These are phyloP conservation scores for Herpetospermum pedunculosum DNA, from an alignment of 306 rosid species.

Conservation along the genomic window DNA sequence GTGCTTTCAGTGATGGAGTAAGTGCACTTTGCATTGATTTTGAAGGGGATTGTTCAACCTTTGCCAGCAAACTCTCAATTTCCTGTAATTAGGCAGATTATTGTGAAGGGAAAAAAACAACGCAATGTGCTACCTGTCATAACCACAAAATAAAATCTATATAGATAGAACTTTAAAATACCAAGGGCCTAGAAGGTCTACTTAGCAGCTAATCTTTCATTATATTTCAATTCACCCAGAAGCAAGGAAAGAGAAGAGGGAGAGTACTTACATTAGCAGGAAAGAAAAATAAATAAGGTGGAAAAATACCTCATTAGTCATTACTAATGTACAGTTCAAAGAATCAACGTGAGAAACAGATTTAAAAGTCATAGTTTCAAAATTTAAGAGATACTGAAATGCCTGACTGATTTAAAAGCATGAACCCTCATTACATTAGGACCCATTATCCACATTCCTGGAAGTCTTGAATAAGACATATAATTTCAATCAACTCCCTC, in stretches of 20 bases:
- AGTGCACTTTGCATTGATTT: constrained; percentile 64
- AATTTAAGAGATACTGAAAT: not conserved
- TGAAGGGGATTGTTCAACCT: constrained; percentile 79
- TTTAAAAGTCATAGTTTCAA: not conserved
- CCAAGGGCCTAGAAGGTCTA: not conserved
- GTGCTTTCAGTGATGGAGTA: constrained; percentile 56
- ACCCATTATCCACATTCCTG: not conserved
- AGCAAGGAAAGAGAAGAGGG: not conserved
- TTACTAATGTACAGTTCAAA: not conserved
- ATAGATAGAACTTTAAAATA: not conserved
- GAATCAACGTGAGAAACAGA: not conserved
- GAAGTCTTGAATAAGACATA: not conserved
- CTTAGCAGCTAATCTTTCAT: not conserved
- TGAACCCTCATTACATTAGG: not conserved
- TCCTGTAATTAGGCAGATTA: constrained; percentile 23
- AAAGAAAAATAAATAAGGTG: not conserved
- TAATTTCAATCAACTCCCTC: not conserved
- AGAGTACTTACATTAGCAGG: not conserved
- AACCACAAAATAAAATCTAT: not conserved
- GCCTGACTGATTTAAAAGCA: not conserved
- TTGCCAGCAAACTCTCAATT: constrained; percentile 45
- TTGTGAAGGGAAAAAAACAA: not conserved
- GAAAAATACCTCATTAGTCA: not conserved
- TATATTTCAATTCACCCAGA: not conserved
- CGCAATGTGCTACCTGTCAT: not conserved